Evolutionary conservation across 108 stramenopile genomes (phyloP).

Genomic region (Thalassiosira profunda): DNA sequence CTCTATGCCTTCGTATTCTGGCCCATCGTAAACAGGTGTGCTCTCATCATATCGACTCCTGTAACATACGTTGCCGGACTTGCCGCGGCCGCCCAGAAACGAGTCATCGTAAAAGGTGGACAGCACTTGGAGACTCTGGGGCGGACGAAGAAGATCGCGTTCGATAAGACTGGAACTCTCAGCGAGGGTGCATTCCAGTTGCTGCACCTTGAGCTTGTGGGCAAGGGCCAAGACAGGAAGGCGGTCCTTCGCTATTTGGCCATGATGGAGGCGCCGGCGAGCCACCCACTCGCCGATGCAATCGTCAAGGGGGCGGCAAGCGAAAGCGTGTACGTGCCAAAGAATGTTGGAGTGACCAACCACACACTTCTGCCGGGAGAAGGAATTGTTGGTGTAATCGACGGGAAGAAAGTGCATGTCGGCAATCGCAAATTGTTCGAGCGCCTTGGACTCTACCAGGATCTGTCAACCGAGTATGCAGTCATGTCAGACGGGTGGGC

Average conservation of each 20-base stretch:
- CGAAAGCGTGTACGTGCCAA: slow-evolving; percentile 56
- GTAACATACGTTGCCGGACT: slow-evolving; percentile 87
- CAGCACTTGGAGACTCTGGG: slow-evolving; percentile 76
- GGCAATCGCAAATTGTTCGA: slow-evolving; percentile 77
- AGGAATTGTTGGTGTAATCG: slow-evolving; percentile 64
- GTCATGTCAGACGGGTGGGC: slow-evolving; percentile 58
- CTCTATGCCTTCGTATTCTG: slow-evolving; percentile 56
- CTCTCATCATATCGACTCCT: slow-evolving; percentile 90
- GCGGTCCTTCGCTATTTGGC: slow-evolving; percentile 60
- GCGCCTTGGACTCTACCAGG: slow-evolving; percentile 54
- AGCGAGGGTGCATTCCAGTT: slow-evolving; percentile 73
- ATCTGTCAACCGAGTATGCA: slow-evolving; percentile 21
- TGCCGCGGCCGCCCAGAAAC: slow-evolving; percentile 81
- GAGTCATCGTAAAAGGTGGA: slow-evolving; percentile 87
- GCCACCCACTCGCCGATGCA: slow-evolving; percentile 78
- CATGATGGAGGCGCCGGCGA: slow-evolving; percentile 72
- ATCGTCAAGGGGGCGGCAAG: slow-evolving; percentile 65
- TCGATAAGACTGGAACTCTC: slow-evolving; percentile 91
- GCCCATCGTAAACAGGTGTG: no score
- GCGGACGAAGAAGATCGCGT: slow-evolving; percentile 55
- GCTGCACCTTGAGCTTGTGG: slow-evolving; percentile 52
- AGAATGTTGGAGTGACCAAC: slow-evolving; percentile 35
- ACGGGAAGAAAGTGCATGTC: slow-evolving; percentile 61
- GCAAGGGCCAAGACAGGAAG: slow-evolving; percentile 21
- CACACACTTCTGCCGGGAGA: slow-evolving; percentile 71